Conservation (phyloP, 345 rosid genomes). For the Rhodamnia rubescens region DNA sequence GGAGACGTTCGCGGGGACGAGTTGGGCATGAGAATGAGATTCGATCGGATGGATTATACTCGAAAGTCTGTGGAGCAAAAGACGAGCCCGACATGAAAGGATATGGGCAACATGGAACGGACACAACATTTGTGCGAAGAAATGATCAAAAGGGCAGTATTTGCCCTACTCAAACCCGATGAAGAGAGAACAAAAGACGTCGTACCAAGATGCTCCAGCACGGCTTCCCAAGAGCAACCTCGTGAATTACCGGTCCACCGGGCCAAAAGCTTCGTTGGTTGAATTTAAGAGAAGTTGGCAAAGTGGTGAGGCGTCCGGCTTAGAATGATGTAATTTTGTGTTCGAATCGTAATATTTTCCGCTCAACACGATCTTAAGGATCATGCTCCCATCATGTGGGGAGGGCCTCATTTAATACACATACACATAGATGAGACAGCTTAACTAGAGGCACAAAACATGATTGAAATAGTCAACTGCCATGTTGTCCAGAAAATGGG, state of each 20-base stretch:
- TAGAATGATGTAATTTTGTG: background rate
- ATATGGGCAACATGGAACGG: background rate
- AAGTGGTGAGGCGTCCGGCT: background rate
- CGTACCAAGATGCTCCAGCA: too few species aligned
- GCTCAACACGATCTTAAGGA: background rate
- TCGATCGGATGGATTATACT: fast-evolving
- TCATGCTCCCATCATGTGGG: background rate
- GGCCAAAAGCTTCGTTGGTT: background rate
- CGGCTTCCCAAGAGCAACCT: too few species aligned
- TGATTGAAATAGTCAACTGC: background rate
- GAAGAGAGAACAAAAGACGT: too few species aligned
- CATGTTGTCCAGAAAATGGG: background rate
- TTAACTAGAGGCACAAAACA: background rate
- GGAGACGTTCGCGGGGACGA: background rate
- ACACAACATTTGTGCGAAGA: too few species aligned
- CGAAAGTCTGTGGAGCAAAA: background rate
- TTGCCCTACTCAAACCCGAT: too few species aligned
- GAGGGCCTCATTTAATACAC: background rate
- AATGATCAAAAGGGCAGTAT: too few species aligned
- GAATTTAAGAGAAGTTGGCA: background rate
- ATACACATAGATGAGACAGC: background rate
- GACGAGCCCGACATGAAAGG: background rate
- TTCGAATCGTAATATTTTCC: background rate
- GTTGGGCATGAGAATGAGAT: background rate
- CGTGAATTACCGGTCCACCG: too few species aligned